phyloP scores from a whole-genome alignment of 441 rosid species.

The Aleurites moluccanus region DNA sequence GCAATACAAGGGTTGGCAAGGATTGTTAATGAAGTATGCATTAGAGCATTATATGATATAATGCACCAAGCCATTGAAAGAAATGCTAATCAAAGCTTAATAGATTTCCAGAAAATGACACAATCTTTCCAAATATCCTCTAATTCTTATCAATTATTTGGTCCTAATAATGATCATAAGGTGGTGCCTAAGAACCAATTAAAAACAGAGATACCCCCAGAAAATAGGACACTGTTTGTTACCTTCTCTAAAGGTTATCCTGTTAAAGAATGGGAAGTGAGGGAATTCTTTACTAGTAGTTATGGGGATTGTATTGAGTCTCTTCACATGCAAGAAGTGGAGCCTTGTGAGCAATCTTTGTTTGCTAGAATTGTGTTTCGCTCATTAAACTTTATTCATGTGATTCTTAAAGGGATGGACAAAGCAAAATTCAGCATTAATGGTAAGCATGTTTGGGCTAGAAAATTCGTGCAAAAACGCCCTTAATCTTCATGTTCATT shows the following conservation, averaged over 20 bases:
- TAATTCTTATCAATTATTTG: neutral
- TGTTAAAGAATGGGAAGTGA: slow-evolving; percentile 48
- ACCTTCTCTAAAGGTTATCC: slow-evolving; percentile 60
- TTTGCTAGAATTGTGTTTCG: slow-evolving; percentile 47
- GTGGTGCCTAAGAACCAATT: neutral
- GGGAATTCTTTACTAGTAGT: slow-evolving; percentile 36
- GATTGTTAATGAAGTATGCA: slow-evolving; percentile 35
- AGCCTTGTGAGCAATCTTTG: slow-evolving; percentile 35
- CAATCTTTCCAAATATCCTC: slow-evolving; percentile 3
- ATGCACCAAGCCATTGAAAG: slow-evolving; percentile 39
- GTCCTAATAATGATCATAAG: no score
- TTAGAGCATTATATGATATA: slow-evolving; percentile 41
- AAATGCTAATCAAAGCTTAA: slow-evolving; percentile 26
- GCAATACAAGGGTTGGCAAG: slow-evolving; percentile 32
- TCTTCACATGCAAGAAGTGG: slow-evolving; percentile 52
- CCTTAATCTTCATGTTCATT: neutral
- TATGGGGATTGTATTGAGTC: slow-evolving; percentile 58
- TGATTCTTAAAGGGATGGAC: slow-evolving; percentile 32
- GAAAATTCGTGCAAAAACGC: slow-evolving; percentile 48
- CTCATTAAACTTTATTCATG: slow-evolving; percentile 21
- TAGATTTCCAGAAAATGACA: slow-evolving; percentile 16
- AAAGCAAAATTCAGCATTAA: slow-evolving; percentile 55
- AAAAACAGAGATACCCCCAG: slow-evolving; percentile 26
- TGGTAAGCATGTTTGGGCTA: slow-evolving; percentile 63
- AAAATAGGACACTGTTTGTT: slow-evolving; percentile 48